These are phyloP conservation scores for Boletus tylopilopsis DNA, from an alignment of 768 basidiomycete species.

Conservation along the genomic window DNA sequence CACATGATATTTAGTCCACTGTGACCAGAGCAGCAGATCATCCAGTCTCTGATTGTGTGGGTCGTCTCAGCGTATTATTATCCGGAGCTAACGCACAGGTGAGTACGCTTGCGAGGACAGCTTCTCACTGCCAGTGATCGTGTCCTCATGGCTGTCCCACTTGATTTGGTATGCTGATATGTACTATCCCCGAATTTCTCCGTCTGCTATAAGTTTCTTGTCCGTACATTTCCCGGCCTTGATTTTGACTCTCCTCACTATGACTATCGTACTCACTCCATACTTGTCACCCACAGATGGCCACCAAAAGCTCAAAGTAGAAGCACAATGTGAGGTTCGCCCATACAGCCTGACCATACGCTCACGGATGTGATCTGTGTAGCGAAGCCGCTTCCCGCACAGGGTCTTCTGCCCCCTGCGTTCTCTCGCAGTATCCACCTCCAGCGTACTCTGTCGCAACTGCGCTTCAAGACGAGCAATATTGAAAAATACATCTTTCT, in stretches of 20 bases:
- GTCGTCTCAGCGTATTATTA: too few relatives aligned
- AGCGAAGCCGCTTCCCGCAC: slow-evolving; percentile 44
- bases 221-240: background rate
- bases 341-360: background rate
- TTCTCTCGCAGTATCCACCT: slow-evolving; percentile 51
- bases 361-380: slow-evolving; percentile 2
- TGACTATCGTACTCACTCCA: slow-evolving; percentile 67
- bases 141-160: background rate
- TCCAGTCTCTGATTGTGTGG: too few relatives aligned
- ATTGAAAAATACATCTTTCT: slow-evolving; percentile 89
- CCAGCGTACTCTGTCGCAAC: slow-evolving; percentile 60
- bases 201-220: slow-evolving; percentile 1
- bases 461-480: slow-evolving; percentile 67
- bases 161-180: slow-evolving; percentile 2
- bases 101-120: too few relatives aligned
- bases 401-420: slow-evolving; percentile 59
- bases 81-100: too few relatives aligned
- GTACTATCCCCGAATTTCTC: slow-evolving; percentile 8
- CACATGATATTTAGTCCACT: too few relatives aligned
- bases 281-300: slow-evolving; percentile 59
- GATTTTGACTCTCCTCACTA: slow-evolving; percentile 14
- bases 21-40: too few relatives aligned
- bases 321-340: slow-evolving; percentile 43
- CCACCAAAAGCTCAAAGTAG: slow-evolving; percentile 64
- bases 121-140: background rate